phyloP scores from a whole-genome alignment of 768 basidiomycete species.

The Glaciozyma martinii region DNA sequence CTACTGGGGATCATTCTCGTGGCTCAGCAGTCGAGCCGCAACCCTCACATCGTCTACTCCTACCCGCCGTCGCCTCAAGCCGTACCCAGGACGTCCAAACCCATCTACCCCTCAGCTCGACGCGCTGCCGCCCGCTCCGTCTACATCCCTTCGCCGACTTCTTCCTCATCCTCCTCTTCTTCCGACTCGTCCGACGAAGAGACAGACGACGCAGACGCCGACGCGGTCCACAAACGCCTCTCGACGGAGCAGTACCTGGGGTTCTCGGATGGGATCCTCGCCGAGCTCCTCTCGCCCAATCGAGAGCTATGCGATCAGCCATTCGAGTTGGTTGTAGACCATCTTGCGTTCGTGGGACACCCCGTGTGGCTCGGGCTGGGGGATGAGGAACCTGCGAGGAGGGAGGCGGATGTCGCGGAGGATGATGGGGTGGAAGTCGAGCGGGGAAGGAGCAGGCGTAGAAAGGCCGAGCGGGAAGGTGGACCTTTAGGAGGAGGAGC shows the following conservation, averaged over 20 bases:
- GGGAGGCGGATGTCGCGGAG: slow-evolving; percentile 22
- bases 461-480: neutral
- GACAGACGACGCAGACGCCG: slow-evolving; percentile 3
- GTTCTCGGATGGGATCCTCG: slow-evolving; percentile 71
- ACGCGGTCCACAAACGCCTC: neutral
- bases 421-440: slow-evolving; percentile 17
- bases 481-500: neutral
- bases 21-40: slow-evolving; percentile 19
- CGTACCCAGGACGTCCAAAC: slow-evolving; percentile 30
- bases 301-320: slow-evolving; percentile 79
- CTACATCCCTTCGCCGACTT: neutral
- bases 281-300: slow-evolving; percentile 67
- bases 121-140: slow-evolving; percentile 7
- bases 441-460: slow-evolving; percentile 1
- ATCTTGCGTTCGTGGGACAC: slow-evolving; percentile 87
- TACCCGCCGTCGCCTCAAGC: slow-evolving; percentile 31
- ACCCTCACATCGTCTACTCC: slow-evolving; percentile 29
- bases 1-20: slow-evolving; percentile 11
- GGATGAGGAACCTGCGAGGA: slow-evolving; percentile 42
- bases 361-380: slow-evolving; percentile 84
- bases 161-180: slow-evolving; percentile 4
- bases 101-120: slow-evolving; percentile 25
- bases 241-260: slow-evolving; percentile 49
- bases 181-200: slow-evolving; percentile 4
- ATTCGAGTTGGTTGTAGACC: slow-evolving; percentile 84